phyloP scores from a whole-genome alignment of 2,329 filamentous ascomycete genomes.

The Diaporthe destruens region DNA sequence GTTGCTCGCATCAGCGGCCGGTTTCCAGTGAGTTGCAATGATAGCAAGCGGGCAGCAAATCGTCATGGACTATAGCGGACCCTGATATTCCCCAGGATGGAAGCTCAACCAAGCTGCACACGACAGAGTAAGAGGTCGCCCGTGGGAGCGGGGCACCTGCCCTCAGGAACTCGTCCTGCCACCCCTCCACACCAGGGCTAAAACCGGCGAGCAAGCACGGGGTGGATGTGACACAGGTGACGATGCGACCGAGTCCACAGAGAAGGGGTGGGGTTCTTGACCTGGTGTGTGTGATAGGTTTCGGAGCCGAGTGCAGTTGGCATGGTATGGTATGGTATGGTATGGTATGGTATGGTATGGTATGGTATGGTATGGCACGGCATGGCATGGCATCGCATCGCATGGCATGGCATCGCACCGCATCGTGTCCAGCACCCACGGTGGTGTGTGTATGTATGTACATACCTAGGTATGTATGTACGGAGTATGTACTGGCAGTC shows the following conservation, averaged over 20 bases:
- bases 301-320: not conserved
- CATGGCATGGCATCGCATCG: too few relatives aligned
- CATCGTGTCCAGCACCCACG: not conserved
- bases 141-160: constrained; percentile 23
- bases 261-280: not conserved
- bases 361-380: too few relatives aligned
- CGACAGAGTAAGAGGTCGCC: constrained; percentile 31
- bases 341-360: too few relatives aligned
- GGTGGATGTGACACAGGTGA: constrained; percentile 27
- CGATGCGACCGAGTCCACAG: constrained; percentile 25
- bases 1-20: constrained; percentile 21
- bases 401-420: constrained; percentile 2
- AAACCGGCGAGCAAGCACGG: constrained; percentile 29
- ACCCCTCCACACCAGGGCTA: constrained; percentile 24
- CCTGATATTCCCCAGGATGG: constrained; percentile 27
- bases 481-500: not conserved
- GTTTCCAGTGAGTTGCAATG: constrained; percentile 27
- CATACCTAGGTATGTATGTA: too few relatives aligned
- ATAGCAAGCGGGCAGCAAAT: constrained; percentile 12
- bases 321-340: too few relatives aligned
- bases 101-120: constrained; percentile 30
- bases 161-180: constrained; percentile 16
- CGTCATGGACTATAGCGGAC: constrained; percentile 29
- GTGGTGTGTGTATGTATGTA: not conserved
- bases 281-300: constrained; percentile 8